These are phyloP conservation scores for Globisporangium polare DNA, from an alignment of 352 stramenopile species.

Conservation along the genomic window DNA sequence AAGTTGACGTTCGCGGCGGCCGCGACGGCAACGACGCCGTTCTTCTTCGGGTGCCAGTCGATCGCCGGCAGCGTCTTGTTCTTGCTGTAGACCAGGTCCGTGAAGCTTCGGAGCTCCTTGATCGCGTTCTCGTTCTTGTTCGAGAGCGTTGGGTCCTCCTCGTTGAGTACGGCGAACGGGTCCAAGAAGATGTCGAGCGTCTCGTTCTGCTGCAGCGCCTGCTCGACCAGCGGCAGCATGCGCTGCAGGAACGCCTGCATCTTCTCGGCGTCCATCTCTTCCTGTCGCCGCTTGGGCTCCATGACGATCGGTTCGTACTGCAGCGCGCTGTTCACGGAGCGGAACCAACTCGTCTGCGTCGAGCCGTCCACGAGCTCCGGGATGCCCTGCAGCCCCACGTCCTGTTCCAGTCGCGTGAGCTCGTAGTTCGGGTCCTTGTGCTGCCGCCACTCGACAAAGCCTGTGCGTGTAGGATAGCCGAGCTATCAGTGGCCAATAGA, in stretches of 20 bases:
- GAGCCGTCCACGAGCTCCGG: constrained; percentile 58
- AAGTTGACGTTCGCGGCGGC: constrained; percentile 86
- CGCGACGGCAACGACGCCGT: constrained; percentile 85
- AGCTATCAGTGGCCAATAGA: neutral
- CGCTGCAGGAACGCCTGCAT: constrained; percentile 65
- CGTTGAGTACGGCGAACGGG: constrained; percentile 62
- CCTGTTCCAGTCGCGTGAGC: constrained; percentile 68
- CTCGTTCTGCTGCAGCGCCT: constrained; percentile 81
- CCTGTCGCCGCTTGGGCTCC: constrained; percentile 24
- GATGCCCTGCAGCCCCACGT: constrained; percentile 73
- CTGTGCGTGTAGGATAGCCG: too few relatives aligned
- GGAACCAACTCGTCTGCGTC: constrained; percentile 84
- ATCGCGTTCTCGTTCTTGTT: constrained; percentile 89
- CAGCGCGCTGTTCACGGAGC: constrained; percentile 74
- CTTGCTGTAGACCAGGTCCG: constrained; percentile 93
- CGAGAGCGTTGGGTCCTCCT: constrained; percentile 54
- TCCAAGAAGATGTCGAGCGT: constrained; percentile 84
- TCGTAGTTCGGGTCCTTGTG: constrained; percentile 85
- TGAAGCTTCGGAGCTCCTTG: constrained; percentile 91
- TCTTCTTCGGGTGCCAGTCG: constrained; percentile 90
- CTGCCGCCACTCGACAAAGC: constrained; percentile 83
- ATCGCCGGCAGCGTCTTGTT: constrained; percentile 87
- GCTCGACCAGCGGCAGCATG: constrained; percentile 66
- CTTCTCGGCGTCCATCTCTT: constrained; percentile 66
- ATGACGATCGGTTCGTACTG: constrained; percentile 79